These are phyloP conservation scores for Puccinia sorghi DNA, from an alignment of 1,284 basidiomycete genomes.

Conservation along the genomic window DNA sequence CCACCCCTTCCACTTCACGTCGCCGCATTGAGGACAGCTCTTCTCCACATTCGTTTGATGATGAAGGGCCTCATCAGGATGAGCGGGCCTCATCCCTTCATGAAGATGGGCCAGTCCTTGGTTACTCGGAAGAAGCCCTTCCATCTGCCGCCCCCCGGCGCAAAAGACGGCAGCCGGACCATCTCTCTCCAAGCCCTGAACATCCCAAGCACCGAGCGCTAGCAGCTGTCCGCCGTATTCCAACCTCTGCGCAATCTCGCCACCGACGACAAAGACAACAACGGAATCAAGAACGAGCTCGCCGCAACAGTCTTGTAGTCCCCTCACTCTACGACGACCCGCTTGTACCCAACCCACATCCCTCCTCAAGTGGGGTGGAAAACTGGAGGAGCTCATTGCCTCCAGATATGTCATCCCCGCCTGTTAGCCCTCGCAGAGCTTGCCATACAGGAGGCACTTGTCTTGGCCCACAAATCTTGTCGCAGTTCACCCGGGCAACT, in stretches of 20 bases:
- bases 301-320: neutral
- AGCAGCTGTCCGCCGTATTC: neutral
- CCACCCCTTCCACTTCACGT: neutral
- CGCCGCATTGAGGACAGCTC: too few relatives aligned
- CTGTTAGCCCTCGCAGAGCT: neutral
- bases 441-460: neutral
- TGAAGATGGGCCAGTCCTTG: too few relatives aligned
- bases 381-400: conserved; percentile 9
- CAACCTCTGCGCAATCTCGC: neutral
- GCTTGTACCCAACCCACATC: neutral
- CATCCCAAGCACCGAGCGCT: neutral
- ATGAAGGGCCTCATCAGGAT: too few relatives aligned
- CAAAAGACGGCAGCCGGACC: neutral
- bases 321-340: conserved; percentile 1
- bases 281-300: neutral
- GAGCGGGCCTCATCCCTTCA: too few relatives aligned
- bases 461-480: neutral
- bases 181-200: neutral
- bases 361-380: neutral
- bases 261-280: neutral
- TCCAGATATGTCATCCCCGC: neutral
- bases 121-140: too few relatives aligned
- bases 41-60: neutral
- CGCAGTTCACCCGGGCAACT: neutral
- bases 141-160: neutral